A percentile compares a stretch with the other conserved stretches of the same genome.
phyloP scores from a whole-genome alignment of 2,329 filamentous ascomycete genomes.

The Pseudopyrenochaeta lycopersici region DNA sequence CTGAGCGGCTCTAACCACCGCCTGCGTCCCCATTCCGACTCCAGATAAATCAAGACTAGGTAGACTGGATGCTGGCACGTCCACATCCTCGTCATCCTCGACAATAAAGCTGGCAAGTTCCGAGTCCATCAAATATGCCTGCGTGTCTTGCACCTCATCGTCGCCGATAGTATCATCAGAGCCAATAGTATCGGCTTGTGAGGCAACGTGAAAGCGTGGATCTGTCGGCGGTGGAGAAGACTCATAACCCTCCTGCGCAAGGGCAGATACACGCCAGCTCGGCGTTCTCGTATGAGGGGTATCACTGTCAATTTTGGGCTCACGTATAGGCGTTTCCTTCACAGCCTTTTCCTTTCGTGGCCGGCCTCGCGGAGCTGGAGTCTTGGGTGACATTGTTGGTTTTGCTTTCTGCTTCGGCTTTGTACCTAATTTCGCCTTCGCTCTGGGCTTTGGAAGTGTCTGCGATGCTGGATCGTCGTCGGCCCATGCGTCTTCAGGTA shows the following conservation, averaged over 20 bases:
- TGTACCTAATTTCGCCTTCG: constrained; percentile 17
- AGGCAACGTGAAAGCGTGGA: constrained; percentile 47
- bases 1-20: constrained; percentile 35
- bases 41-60: constrained; percentile 37
- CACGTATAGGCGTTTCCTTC: constrained; percentile 26
- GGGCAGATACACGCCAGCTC: constrained; percentile 35
- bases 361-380: constrained; percentile 33
- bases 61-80: constrained; percentile 43
- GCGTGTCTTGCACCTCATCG: constrained; percentile 49
- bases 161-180: constrained; percentile 55
- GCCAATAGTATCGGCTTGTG: constrained; percentile 53
- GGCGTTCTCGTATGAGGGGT: constrained; percentile 29
- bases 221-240: constrained; percentile 52
- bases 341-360: constrained; percentile 26
- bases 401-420: constrained; percentile 12
- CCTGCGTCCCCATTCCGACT: constrained; percentile 45
- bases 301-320: constrained; percentile 14
- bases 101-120: constrained; percentile 58
- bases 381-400: constrained; percentile 20
- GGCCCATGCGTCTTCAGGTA: constrained; percentile 42
- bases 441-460: constrained; percentile 22
- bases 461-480: constrained; percentile 42
- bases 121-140: constrained; percentile 53
- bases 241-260: constrained; percentile 43
- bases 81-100: constrained; percentile 50